Base-by-base conservation (phyloP, 2,329 filamentous ascomycete genomes). In the Cercospora sp. region DNA sequence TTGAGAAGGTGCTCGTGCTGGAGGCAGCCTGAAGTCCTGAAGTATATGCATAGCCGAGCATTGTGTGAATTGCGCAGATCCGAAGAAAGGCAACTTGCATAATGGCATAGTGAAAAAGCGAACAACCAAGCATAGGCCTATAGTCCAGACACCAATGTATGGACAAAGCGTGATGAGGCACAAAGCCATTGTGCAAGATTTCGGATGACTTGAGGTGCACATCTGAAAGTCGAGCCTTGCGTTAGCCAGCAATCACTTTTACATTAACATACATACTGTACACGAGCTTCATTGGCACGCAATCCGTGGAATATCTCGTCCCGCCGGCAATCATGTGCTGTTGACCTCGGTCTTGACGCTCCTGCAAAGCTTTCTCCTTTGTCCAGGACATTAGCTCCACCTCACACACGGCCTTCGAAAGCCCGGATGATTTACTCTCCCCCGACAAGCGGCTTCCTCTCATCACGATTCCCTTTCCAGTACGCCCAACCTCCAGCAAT, bases 401-500 rank as follows among this genome's bases (percentile, higher is more conserved):
- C 9, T 16, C 20, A 53, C 48, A 23, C 48, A 12, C 13, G 10
- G 13, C 13, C 10, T 53, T n/a, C 16, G 18, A 59, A 12, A 31
- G 26, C 10, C 31, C n/a, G 4, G n/a, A n/a, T 36, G 3, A 2
- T n/a, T 26, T 16, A 59, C 18, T 59, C 28, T 18, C 62, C 62
- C n/a, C 62, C 62, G 33, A 64, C 62, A 13, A 64, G 53, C 12
- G 62, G 62, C 58, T 65, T 65, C n/a, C 51, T 48, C 62, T 70
- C 67, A 26, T 71, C 68, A 26, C 68, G 64, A 20, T 65, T 72
- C 2, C 70, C 68, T 33, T 45, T 69, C 70, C 71, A 73, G 76
- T 87, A 87, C 1, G 84, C 83, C 69, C 83, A 71, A 3, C 85
- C 85, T 59, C 86, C 82, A 10, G 82, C 82, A 8, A 82, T 79